Base-by-base conservation (phyloP, 169 alveolate genomes). In the Plasmodium yoelii region DNA sequence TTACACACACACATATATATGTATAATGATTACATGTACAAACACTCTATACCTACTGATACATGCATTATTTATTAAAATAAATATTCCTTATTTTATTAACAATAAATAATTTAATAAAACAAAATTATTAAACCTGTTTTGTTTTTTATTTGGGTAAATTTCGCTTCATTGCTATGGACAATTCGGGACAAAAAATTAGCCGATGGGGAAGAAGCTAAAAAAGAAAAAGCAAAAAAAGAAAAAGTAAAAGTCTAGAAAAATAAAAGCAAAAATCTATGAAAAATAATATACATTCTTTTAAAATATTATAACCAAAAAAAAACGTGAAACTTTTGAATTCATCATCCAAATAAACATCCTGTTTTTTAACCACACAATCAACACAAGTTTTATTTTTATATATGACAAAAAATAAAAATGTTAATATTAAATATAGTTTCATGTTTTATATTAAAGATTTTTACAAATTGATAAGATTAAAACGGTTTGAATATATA, bases 171-270 rank as follows among this genome's bases (percentile, higher is more conserved):
- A 67, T 80, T 80, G n/a, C 90, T 80, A 13, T 67, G 90, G 65
- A 80, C 74, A 53, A 80, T 80, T 15, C 82, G 46, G 47, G 90
- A 80, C 39, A 80, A 42, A 46, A 80, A 80, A 28, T 44, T 67
- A 12, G 90, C 90, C 46, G 90, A 80, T 9, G 90, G 90, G 59
- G 90, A 80, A 9, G 90, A 80, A n/a, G 90, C 90, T 80, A 44
- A 68, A 64, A 65, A 77, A 64, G 18, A 9, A 15, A 8, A 39
- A 65, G n/a, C 0, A 65, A 42, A 65, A 42, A 65, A 34, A 9
- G 19, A 34, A 15, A 8, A 39, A 65, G n/a, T 1, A 65, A 42
- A 65, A 42, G 42, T n/a, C 13, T 6, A 65, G n/a, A n/a, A 34
- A 9, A 42, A 34, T 73, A 15, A 8, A 39, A 65, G n/a, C 0